Base-by-base conservation (phyloP, 2,329 filamentous ascomycete species). In the Nemania sp. region DNA sequence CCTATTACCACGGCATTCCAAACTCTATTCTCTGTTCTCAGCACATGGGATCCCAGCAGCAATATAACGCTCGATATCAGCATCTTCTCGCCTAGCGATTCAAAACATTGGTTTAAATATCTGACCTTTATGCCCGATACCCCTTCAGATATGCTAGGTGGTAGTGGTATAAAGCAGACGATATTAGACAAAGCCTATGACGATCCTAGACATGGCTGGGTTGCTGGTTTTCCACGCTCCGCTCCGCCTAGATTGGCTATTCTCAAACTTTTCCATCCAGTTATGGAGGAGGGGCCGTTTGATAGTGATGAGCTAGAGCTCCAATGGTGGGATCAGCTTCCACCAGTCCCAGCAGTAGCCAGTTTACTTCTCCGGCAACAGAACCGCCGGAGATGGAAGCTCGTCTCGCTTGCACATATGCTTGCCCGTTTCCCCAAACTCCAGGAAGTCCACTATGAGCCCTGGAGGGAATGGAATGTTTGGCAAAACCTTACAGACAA, bases 21-120 rank as follows among this genome's bases (percentile, higher is more conserved):
- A 63, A 64, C 60, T 54, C 57, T 77, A 34, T 72, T 77, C 51
- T 65, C 61, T 48, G 60, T 59, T 54, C 72, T 76, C 18, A 73
- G 68, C 67, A 35, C 46, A 63, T 76, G 71, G 73, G 69, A 74
- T 60, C 71, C 69, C 60, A 57, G 63, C n/a, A 62, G 72, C 53
- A 65, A 70, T 49, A 69, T 78, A 55, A 48, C 70, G 25, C 72
- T 78, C 40, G 76, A 77, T 67, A 73, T 77, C 34, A 76, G 73
- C 59, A 60, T 76, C 39, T 72, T 75, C 68, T 78, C 76, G 17
- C 72, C 70, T 10, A 76, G 73, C 55, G 75, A 77, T 49, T 66
- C 64, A 39, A 46, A 74, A 53, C 72, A 77, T 65, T 73, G 69
- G 67, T 75, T 77, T 67, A 75, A 75, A 65, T 72, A 77, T 66